Percentiles rank a stretch among this genome's conserved stretches.
Evolutionary conservation across 2,329 filamentous ascomycete species (phyloP).

Genomic region (Fusarium buxicola): DNA sequence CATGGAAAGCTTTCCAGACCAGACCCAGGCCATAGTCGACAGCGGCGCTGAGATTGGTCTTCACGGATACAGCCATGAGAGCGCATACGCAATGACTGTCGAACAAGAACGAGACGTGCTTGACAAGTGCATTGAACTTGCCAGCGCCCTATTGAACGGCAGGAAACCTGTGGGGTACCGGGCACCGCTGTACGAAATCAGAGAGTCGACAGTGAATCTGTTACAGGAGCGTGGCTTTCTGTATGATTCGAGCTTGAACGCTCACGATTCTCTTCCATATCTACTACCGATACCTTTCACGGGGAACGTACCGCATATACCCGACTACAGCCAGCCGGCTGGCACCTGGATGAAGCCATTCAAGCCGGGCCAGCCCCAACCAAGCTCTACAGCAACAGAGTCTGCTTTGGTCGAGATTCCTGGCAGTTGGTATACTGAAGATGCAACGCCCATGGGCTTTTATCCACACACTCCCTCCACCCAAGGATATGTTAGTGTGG

Average conservation of each 20-base stretch:
- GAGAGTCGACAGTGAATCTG: rapidly evolving
- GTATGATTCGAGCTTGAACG: not conserved
- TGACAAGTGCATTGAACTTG: not conserved
- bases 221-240: not conserved
- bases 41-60: slow-evolving; percentile 4
- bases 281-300: not conserved
- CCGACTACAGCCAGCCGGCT: not conserved
- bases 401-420: not conserved
- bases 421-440: slow-evolving; percentile 4
- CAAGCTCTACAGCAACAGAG: rapidly evolving
- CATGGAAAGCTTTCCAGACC: not conserved
- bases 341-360: slow-evolving; percentile 3
- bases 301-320: not conserved
- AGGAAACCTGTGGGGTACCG: not conserved
- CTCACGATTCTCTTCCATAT: not conserved
- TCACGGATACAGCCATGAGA: not conserved
- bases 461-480: not conserved
- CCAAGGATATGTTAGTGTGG: not conserved
- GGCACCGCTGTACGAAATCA: not conserved
- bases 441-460: slow-evolving; percentile 1
- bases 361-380: rapidly evolving
- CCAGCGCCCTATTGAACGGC: rapidly evolving
- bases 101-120: not conserved
- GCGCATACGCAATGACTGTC: not conserved
- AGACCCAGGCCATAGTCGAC: not conserved